A percentile compares a stretch with the other conserved stretches of the same genome.
Evolutionary conservation across 805 yeast genomes (phyloP).

Genomic region (Starmerella scarabaei): DNA sequence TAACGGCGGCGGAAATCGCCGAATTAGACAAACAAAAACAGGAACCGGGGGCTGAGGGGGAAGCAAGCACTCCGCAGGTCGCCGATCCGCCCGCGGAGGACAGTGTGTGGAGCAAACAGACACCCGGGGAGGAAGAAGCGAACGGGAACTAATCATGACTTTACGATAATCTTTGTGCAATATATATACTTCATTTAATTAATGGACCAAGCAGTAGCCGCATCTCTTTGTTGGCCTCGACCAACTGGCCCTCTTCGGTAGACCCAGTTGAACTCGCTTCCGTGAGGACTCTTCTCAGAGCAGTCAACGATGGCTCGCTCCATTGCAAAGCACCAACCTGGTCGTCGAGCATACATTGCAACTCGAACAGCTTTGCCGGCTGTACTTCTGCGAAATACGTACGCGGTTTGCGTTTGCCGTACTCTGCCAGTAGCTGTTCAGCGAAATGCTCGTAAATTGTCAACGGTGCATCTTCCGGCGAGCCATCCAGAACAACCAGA

Average conservation of each 20-base stretch:
- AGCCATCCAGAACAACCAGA: constrained; percentile 3
- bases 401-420: background rate
- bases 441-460: constrained; percentile 6
- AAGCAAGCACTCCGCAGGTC: no score
- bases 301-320: no score
- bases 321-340: constrained; percentile 3
- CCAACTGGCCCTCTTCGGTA: no score
- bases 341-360: constrained; percentile 8
- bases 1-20: constrained; percentile 79
- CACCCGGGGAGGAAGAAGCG: constrained; percentile 1
- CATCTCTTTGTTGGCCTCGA: no score
- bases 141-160: background rate
- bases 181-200: no score
- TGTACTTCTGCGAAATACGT: background rate
- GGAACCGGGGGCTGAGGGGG: constrained; percentile 10
- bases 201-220: no score
- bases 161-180: no score
- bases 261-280: no score
- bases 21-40: constrained; percentile 38
- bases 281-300: no score
- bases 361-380: constrained; percentile 1
- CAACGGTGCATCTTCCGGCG: background rate
- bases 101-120: background rate
- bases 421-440: background rate
- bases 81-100: background rate